Evolutionary conservation across 208 protist species (phyloP), one percentile per base, ranked within the genome.

Genomic region (Acanthamoeba divionensis): DNA sequence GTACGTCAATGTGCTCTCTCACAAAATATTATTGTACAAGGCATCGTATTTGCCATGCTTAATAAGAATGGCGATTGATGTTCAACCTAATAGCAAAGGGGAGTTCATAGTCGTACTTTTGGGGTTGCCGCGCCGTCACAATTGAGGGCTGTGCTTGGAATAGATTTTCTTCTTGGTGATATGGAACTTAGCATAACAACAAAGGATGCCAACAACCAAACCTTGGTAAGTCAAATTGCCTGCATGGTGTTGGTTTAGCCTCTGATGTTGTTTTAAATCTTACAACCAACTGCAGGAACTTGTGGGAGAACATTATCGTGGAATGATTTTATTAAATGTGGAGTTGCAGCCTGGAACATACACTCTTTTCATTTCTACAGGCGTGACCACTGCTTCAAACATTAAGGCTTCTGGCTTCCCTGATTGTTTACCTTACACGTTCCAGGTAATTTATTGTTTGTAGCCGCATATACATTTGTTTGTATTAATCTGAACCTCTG

Each of bases 161-260:
- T 48, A 1, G 77, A 87, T 21, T 87, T 87, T 45, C 38, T 87
- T 15, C 36, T 87, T 52, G 77, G 77, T n/a, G 71, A 82, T 45
- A 57, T 82, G 71, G 60, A 82, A 38, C 48, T 82, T 6, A 52
- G 52, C 31, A n/a, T 82, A 26, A 82, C 48, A 45, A 62, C 48
- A 52, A 82, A 82, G 12, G 48, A 82, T n/a, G 60, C 47, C 26
- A 15, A 18, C 24, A 82, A 24, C 18, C 12, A 18, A 21, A 41
- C 36, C 36, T 41, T 36, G 66, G 24, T 18, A 75, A 9, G 21
- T 38, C 41, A 26, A 13, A 21, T 6, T 24, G 33, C 13, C 18
- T 29, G 33, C 31, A 47, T 10, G 5, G 36, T 8, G 18, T 67
- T 31, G 10, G 18, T 24, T 33, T 24, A 33, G 18, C 38, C 36